Base-by-base conservation (phyloP, 495 filamentous ascomycete species). In the Amphirosellinia nigrospora region DNA sequence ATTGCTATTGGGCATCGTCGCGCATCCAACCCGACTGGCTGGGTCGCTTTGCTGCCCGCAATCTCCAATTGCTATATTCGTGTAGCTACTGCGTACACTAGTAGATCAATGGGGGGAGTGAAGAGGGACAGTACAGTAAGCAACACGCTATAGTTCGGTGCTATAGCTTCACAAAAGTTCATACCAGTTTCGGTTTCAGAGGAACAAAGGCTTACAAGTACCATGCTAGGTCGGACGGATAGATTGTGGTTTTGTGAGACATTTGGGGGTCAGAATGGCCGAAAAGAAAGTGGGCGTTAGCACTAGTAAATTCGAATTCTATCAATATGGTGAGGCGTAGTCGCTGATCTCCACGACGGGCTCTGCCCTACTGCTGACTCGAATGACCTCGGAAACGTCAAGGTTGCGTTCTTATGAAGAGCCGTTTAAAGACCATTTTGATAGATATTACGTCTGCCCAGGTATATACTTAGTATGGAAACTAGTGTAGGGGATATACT, bases 61-160 rank as follows among this genome's bases (percentile, higher is more conserved):
- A 28, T 52, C 26, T 26, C 7, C 38, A 61, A 16, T 26, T 43
- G 36, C 58, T 41, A 61, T 60, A 21, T 38, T 26, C 36, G n/a
- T 59, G 16, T 16, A 19, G 32, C 8, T 39, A 59, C 48, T 48
- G 21, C 16, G 16, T 48, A 48, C 3, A 7, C 30, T 4, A 34
- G 41, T 48, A 41, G 23, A 62, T 63, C 39, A 9, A 28, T 48
- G 16, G 19, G 23, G 15, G 32, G 26, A 16, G 36, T 30, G 28
- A 19, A 64, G 16, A n/a, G n/a, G 26, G 28, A 50, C 21, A 13
- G 28, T 64, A 64, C 61, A 64, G 61, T 64, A 64, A 64, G 61
- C 61, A 45, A 23, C 26, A 48, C 41, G 30, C 36, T 28, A 61
- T 32, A 38, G 41, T 19, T 38, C 34, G 56, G n/a, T 41, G 7